These are phyloP conservation scores for Pseudogymnoascus sp. DNA, from an alignment of 2,329 filamentous ascomycete genomes.

Conservation along the genomic window DNA sequence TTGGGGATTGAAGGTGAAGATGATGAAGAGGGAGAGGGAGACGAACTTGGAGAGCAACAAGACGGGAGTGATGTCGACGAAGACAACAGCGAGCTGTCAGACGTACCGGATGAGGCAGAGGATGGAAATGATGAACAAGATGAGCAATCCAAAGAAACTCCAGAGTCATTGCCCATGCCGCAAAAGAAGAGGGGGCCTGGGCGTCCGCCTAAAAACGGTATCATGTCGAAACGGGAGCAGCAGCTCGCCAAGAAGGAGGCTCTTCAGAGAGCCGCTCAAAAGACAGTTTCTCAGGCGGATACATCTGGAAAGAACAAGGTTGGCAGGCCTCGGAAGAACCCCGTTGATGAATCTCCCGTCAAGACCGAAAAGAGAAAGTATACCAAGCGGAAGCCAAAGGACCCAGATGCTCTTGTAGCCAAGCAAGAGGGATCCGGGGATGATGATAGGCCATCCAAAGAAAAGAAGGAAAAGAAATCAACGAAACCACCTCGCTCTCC, in stretches of 20 bases:
- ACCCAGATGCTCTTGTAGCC: constrained; percentile 35
- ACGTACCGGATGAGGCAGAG: constrained; percentile 13
- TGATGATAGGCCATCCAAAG: constrained; percentile 33
- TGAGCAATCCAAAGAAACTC: not conserved
- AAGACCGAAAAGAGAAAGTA: constrained; percentile 58
- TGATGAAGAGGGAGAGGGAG: constrained; percentile 22
- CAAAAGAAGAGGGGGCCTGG: constrained; percentile 57
- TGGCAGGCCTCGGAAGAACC: constrained; percentile 57
- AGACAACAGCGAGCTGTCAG: constrained; percentile 19
- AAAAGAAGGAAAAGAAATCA: constrained; percentile 52
- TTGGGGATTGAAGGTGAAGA: constrained; percentile 16
- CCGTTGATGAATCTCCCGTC: constrained; percentile 48
- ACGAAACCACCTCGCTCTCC: constrained; percentile 36
- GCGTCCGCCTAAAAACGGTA: constrained; percentile 73
- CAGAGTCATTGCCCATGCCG: constrained; percentile 25
- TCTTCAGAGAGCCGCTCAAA: constrained; percentile 53
- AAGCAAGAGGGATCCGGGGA: constrained; percentile 48
- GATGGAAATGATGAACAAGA: constrained; percentile 20
- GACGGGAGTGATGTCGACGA: constrained; percentile 23
- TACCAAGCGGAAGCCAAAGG: constrained; percentile 52
- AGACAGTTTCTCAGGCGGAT: constrained; percentile 36
- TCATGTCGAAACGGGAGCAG: constrained; percentile 73
- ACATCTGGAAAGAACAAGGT: constrained; percentile 49
- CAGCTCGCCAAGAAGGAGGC: constrained; percentile 53
- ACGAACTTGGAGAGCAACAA: constrained; percentile 26